Conservation (phyloP, 2,329 filamentous ascomycete species). For the Talaromyces sp. region DNA sequence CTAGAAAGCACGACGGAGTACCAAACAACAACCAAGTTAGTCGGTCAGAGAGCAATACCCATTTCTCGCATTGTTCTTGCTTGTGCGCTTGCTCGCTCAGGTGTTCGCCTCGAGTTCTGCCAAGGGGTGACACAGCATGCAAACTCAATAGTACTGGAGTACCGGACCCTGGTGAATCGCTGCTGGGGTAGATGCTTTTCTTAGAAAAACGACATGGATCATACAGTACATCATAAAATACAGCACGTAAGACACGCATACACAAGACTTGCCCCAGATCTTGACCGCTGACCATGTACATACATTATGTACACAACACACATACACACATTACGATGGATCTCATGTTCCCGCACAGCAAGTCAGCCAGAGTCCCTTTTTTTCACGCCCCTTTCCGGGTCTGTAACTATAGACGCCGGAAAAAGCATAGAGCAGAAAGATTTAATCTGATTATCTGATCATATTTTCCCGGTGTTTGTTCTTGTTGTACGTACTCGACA, state of each 20-base stretch:
- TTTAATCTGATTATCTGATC: not conserved
- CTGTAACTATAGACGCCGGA: not conserved
- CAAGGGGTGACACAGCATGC: constrained; percentile 1
- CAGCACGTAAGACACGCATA: constrained; percentile 7
- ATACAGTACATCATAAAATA: not conserved
- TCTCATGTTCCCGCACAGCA: not conserved
- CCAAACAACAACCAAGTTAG: not conserved
- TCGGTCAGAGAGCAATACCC: not conserved
- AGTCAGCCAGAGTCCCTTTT: not conserved
- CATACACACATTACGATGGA: not conserved
- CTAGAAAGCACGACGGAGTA: not conserved
- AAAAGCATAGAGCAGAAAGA: not conserved
- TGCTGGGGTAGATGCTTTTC: not conserved
- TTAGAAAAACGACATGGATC: not conserved
- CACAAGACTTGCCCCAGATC: not conserved
- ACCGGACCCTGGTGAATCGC: not conserved
- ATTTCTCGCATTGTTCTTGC: not conserved
- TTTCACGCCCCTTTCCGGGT: not conserved
- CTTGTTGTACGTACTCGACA: not conserved
- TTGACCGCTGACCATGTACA: not conserved
- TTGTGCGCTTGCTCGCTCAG: not conserved
- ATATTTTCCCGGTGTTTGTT: not conserved
- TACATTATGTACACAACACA: not conserved
- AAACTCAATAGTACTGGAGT: not conserved
- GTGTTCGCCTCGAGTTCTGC: not conserved